These are phyloP conservation scores for Funneliformis mosseae DNA, from an alignment of 192 early-diverging fungal species.

Conservation along the genomic window DNA sequence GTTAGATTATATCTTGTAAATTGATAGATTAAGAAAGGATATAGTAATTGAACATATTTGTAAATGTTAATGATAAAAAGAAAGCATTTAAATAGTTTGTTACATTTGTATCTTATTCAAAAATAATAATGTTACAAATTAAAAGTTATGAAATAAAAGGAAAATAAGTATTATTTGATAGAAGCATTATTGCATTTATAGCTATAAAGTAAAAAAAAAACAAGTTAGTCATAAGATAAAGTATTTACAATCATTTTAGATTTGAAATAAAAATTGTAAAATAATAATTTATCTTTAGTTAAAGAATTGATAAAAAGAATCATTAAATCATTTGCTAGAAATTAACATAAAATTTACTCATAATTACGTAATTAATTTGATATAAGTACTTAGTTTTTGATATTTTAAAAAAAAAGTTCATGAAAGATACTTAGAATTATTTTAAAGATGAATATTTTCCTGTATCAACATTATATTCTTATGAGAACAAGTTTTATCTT, in stretches of 20 bases:
- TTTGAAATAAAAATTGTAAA: neutral
- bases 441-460: neutral
- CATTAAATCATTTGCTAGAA: neutral
- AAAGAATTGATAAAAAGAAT: neutral
- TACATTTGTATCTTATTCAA: neutral
- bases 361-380: neutral
- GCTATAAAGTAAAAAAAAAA: slow-evolving; percentile 4
- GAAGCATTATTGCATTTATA: slow-evolving; percentile 3
- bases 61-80: slow-evolving; percentile 4
- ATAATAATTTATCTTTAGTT: neutral
- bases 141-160: neutral
- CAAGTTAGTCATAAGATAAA: neutral
- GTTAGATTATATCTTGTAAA: too few species aligned
- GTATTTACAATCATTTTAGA: neutral
- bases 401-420: neutral
- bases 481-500: neutral
- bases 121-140: slow-evolving; percentile 1
- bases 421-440: neutral
- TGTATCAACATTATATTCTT: neutral
- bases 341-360: neutral
- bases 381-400: neutral
- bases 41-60: neutral
- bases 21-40: too few species aligned
- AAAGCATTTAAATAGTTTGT: neutral
- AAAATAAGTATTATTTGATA: neutral